Evolutionary conservation across 2,329 filamentous ascomycete genomes (phyloP).

Genomic region (Rhinocladiella mackenziei): DNA sequence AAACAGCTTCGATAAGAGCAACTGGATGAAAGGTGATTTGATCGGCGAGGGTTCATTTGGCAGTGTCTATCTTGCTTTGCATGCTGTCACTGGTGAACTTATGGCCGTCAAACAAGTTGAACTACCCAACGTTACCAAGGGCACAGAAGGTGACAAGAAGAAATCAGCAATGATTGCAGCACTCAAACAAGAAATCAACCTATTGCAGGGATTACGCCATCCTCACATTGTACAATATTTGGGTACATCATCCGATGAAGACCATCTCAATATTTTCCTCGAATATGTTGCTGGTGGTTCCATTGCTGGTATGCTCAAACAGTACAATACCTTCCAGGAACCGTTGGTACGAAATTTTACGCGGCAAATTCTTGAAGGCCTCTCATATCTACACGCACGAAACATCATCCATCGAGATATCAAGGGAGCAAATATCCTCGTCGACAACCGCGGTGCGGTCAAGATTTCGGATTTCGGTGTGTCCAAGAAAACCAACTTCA

Average conservation of each 20-base stretch:
- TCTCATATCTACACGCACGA: slow-evolving; percentile 87
- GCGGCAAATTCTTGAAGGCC: slow-evolving; percentile 84
- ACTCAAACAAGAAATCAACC: slow-evolving; percentile 90
- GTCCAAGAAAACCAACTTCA: slow-evolving; percentile 59
- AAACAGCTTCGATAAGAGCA: slow-evolving; percentile 92
- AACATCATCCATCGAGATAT: slow-evolving; percentile 99
- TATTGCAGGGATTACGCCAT: slow-evolving; percentile 90
- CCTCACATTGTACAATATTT: slow-evolving; percentile 98
- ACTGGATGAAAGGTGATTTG: slow-evolving; percentile 98
- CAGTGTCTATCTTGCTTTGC: slow-evolving; percentile 88
- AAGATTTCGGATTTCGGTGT: slow-evolving; percentile 99
- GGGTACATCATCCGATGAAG: slow-evolving; percentile 84
- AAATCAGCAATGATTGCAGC: slow-evolving; percentile 99
- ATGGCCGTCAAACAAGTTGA: slow-evolving; percentile 99
- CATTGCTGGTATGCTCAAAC: slow-evolving; percentile 97
- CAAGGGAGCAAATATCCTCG: slow-evolving; percentile 97
- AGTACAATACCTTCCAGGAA: slow-evolving; percentile 91
- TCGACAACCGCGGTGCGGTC: slow-evolving; percentile 97
- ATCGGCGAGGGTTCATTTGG: slow-evolving; percentile 97
- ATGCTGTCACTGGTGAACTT: slow-evolving; percentile 92
- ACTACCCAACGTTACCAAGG: slow-evolving; percentile 74
- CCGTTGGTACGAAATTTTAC: slow-evolving; percentile 95
- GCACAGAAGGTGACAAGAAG: slow-evolving; percentile 73
- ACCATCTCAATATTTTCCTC: slow-evolving; percentile 98
- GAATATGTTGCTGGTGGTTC: slow-evolving; percentile 97